Conservation (phyloP, 495 filamentous ascomycete species). For the Halenospora varia region DNA sequence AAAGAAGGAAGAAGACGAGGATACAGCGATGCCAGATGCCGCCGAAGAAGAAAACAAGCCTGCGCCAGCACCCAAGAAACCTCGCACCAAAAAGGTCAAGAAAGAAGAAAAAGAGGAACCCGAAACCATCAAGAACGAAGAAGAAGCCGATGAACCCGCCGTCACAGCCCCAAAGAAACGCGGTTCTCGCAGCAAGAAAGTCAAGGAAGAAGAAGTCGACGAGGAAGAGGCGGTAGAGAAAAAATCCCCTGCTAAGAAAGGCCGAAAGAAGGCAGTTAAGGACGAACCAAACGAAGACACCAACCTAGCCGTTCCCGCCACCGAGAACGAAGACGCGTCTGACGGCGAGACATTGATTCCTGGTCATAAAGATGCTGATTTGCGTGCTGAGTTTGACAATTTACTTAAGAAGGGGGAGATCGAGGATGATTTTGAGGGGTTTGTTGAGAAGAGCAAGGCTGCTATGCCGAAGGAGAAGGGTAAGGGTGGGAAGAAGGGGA, state of each 20-base stretch:
- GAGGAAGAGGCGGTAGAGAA: neutral
- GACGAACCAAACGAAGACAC: neutral
- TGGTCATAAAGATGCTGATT: neutral
- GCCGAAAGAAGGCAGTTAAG: conserved; percentile 1
- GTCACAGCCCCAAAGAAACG: neutral
- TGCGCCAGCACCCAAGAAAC: conserved; percentile 11
- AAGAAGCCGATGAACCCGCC: neutral
- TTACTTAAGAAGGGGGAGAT: neutral
- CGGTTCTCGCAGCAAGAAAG: conserved; percentile 7
- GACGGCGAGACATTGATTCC: conserved; percentile 5
- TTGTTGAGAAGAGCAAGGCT: neutral
- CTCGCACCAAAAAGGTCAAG: conserved; percentile 18
- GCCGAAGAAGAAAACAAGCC: conserved; percentile 4
- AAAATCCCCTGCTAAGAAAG: conserved; percentile 5
- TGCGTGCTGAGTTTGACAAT: neutral
- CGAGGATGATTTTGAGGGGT: conserved; percentile 2
- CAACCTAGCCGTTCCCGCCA: neutral
- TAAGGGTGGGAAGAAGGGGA: conserved; percentile 7
- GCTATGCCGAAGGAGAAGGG: conserved; percentile 10
- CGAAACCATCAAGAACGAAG: conserved; percentile 1
- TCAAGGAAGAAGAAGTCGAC: neutral
- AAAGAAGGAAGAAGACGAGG: neutral
- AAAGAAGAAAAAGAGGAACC: conserved; percentile 11
- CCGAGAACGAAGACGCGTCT: conserved; percentile 1
- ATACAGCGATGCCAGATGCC: too few relatives aligned